These are phyloP conservation scores for Veloporphyrellus conicus DNA, from an alignment of 1,284 basidiomycete genomes.

Conservation along the genomic window DNA sequence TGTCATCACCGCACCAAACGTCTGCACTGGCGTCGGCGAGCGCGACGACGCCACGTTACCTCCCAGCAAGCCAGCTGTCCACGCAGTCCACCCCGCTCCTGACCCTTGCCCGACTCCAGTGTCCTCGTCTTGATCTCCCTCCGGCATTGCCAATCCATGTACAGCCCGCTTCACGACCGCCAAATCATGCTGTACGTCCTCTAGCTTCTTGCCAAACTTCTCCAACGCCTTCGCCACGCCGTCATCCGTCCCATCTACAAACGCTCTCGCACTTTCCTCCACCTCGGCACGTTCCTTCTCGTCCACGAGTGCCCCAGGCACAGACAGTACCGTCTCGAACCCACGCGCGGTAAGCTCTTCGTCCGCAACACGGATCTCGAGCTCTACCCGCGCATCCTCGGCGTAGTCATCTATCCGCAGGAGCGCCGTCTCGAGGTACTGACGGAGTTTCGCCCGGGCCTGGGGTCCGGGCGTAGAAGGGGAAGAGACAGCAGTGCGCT, in stretches of 20 bases:
- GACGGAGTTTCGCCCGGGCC: conserved; percentile 14
- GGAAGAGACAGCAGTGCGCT: conserved; percentile 35
- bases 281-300: conserved; percentile 39
- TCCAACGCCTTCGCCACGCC: conserved; percentile 46
- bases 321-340: conserved; percentile 65
- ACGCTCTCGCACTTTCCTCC: conserved; percentile 53
- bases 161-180: conserved; percentile 58
- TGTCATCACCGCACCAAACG: conserved; percentile 68
- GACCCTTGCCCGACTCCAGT: neutral
- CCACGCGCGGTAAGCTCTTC: conserved; percentile 68
- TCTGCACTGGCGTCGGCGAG: conserved; percentile 38
- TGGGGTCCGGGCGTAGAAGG: conserved; percentile 8
- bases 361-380: conserved; percentile 80
- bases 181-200: conserved; percentile 79
- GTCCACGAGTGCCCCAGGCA: conserved; percentile 47
- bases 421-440: conserved; percentile 51
- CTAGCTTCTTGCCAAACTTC: conserved; percentile 58
- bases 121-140: conserved; percentile 1
- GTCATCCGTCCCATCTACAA: conserved; percentile 56
- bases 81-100: conserved; percentile 50
- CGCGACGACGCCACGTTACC: conserved; percentile 31
- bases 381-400: conserved; percentile 80
- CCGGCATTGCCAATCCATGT: conserved; percentile 39
- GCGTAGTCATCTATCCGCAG: conserved; percentile 73
- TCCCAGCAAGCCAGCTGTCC: conserved; percentile 47